Evolutionary conservation across 2,329 filamentous ascomycete species (phyloP).

Genomic region (Aspergillus brunneoviolaceus): DNA sequence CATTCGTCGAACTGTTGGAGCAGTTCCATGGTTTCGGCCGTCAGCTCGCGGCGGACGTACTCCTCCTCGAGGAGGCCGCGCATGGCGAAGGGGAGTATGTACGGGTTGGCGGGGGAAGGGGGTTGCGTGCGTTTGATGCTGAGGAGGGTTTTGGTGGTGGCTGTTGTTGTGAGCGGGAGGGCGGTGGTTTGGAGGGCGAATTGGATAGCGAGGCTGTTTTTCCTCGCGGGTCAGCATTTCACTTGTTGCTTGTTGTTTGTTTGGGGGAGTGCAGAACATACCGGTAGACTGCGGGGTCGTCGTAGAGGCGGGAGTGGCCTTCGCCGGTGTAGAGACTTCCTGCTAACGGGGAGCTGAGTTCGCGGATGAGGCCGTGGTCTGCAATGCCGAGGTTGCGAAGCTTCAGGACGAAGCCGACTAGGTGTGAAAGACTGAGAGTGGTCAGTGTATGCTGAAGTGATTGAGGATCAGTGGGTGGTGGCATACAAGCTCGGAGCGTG

Average conservation of each 20-base stretch:
- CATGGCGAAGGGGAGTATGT: conserved; percentile 93
- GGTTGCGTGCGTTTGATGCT: conserved; percentile 52
- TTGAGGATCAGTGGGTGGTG: background rate
- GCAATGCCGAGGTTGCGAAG: conserved; percentile 88
- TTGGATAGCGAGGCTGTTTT: conserved; percentile 63
- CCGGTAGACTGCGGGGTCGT: conserved; percentile 82
- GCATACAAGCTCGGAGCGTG: conserved; percentile 84
- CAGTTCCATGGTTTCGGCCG: conserved; percentile 72
- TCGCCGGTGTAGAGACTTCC: conserved; percentile 90
- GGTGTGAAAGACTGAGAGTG: conserved; percentile 67
- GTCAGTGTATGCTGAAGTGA: conserved; percentile 6
- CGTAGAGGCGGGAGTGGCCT: conserved; percentile 90
- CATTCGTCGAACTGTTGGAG: conserved; percentile 90
- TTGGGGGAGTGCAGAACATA: conserved; percentile 39
- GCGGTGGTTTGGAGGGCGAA: conserved; percentile 71
- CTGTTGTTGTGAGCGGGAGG: conserved; percentile 44
- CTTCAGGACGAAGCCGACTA: conserved; percentile 91
- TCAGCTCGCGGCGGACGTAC: conserved; percentile 77
- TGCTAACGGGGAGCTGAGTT: conserved; percentile 82
- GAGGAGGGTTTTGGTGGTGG: conserved; percentile 29
- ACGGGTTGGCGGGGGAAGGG: conserved; percentile 66
- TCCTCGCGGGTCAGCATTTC: background rate
- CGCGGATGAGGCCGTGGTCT: conserved; percentile 89
- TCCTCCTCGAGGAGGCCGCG: conserved; percentile 89
- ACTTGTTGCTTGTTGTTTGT: no score